Evolutionary conservation across 495 filamentous ascomycete genomes (phyloP).

Genomic region (Podospora australis): DNA sequence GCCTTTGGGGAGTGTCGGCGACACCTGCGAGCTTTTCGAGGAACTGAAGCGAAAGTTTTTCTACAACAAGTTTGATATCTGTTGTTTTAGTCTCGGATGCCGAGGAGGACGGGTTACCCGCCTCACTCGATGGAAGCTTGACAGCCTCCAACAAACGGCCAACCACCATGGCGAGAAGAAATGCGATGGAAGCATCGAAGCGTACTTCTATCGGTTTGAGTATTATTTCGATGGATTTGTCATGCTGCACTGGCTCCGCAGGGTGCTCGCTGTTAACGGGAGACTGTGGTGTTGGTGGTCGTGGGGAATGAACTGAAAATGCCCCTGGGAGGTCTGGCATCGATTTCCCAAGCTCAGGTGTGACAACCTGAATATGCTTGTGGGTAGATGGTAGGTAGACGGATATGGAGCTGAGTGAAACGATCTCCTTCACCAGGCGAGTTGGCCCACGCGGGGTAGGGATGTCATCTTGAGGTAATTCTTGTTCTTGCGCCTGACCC

Average conservation of each 20-base stretch:
- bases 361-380: constrained; percentile 27
- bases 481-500: constrained; percentile 1
- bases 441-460: constrained; percentile 42
- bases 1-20: constrained; percentile 31
- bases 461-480: constrained; percentile 27
- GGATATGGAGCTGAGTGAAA: constrained; percentile 35
- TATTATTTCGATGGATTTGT: constrained; percentile 46
- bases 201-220: constrained; percentile 50
- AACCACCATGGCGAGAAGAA: constrained; percentile 56
- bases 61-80: constrained; percentile 45
- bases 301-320: constrained; percentile 46
- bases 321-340: constrained; percentile 48
- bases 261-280: constrained; percentile 2
- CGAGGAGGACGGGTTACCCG: constrained; percentile 16
- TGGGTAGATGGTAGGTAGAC: constrained; percentile 40
- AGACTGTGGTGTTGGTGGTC: constrained; percentile 14
- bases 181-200: constrained; percentile 64
- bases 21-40: constrained; percentile 54
- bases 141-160: constrained; percentile 46
- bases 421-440: constrained; percentile 41
- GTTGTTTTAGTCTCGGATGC: constrained; percentile 21
- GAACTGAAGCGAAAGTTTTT: constrained; percentile 56
- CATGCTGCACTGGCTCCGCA: constrained; percentile 12
- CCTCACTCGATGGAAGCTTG: constrained; percentile 20
- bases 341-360: constrained; percentile 25